Evolutionary conservation across 2,329 filamentous ascomycete genomes (phyloP), one percentile per base, ranked within the genome.

Genomic region (Pseudogymnoascus sp.): DNA sequence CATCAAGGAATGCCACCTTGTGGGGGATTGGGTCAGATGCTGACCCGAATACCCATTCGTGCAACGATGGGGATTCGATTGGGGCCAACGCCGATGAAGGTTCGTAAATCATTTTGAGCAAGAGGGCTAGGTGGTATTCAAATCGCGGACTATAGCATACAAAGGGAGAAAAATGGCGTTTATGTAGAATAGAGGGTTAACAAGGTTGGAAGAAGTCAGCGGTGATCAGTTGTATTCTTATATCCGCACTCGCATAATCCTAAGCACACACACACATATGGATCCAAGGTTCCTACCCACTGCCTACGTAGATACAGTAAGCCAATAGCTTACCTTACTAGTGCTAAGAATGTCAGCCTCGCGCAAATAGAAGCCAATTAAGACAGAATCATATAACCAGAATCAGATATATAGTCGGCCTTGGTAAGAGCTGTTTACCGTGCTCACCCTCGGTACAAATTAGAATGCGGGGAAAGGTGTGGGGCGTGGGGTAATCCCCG

Each of bases 1-100:
- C 84, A 69, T 92, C 89, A 62, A 90, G 79, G 69, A 87, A 84
- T 37, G 78, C 75, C 62, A 77, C 76, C 54, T 73, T 75, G 60
- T 82, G 75, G 1, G 77, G 69, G 5, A 85, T 74, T 6, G 76
- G 73, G 5, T 71, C 77, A 41, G 73, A 77, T 1, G 78, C 76
- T 2, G 81, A 80, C 16, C 78, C 81, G 63, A 85, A 85, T 57
- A 57, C 28, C 51, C 51, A 57, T 57, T 57, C 51, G 25, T 57
- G 28, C 10, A 57, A n/a, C n/a, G 51, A 57, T 13, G 51, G 51
- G 16, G 51, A 57, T 57, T 36, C 8, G 51, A 57, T 36, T 57
- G 51, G 51, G 51, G n/a, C 28, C 51, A 57, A 57, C 16, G 28
- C 16, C 28, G 10, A 36, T 19, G 28, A 13, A 57, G 51, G 13